These are phyloP conservation scores for Kodamaea neixiangensis DNA, from an alignment of 805 yeast species.

Conservation along the genomic window DNA sequence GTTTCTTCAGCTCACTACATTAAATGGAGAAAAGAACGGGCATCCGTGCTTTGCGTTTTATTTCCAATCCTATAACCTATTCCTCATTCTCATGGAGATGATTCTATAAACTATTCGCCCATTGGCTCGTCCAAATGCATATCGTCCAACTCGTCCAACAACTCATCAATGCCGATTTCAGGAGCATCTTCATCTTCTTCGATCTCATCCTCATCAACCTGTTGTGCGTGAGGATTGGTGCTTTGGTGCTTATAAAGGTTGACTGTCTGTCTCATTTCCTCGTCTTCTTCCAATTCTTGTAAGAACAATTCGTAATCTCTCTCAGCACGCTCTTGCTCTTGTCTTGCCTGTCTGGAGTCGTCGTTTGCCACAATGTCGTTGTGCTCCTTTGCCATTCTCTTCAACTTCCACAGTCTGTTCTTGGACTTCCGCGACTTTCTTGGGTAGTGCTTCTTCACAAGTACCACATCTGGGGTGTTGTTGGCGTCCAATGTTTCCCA, in stretches of 20 bases:
- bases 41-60: too few relatives aligned
- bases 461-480: slow-evolving; percentile 78
- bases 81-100: not conserved
- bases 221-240: slow-evolving; percentile 39
- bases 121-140: slow-evolving; percentile 71
- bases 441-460: slow-evolving; percentile 86
- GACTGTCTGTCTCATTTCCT: slow-evolving; percentile 86
- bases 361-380: slow-evolving; percentile 79
- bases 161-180: slow-evolving; percentile 83
- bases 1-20: too few relatives aligned
- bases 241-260: slow-evolving; percentile 75
- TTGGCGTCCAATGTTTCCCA: slow-evolving; percentile 69
- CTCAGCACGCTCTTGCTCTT: slow-evolving; percentile 89
- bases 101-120: slow-evolving; percentile 6
- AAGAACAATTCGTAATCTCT: slow-evolving; percentile 93
- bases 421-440: slow-evolving; percentile 75
- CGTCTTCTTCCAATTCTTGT: slow-evolving; percentile 96
- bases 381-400: slow-evolving; percentile 97
- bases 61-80: not conserved
- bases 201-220: slow-evolving; percentile 42
- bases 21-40: too few relatives aligned
- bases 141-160: slow-evolving; percentile 91
- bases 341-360: slow-evolving; percentile 71
- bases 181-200: slow-evolving; percentile 83
- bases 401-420: slow-evolving; percentile 86